Evolutionary conservation across 768 basidiomycete genomes (phyloP), one percentile per base, ranked within the genome.

Genomic region (Sistotremastrum niveocremeum): DNA sequence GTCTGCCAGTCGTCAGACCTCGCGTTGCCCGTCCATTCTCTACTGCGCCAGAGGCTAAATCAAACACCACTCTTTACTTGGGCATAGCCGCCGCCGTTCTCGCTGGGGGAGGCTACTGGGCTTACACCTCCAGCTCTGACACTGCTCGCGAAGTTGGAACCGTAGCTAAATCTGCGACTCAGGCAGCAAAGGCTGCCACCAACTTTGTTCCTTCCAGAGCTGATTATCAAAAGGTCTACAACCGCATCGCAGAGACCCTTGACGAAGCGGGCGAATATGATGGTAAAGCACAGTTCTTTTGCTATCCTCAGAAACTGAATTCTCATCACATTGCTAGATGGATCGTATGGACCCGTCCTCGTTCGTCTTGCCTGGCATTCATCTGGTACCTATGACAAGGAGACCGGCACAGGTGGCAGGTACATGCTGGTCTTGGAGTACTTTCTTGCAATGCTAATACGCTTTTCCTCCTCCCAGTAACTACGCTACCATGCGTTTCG

Each of bases 401-500:
- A 74, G 0, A 65, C 72, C 39, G 74, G 74, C 48, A 79, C 80
- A 10, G 86, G 87, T 49, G 86, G 87, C 65, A 89, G 87, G 86
- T 79, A 52, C 41, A 66, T 58, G 32, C 29, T 30, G 6, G 39
- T 37, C 37, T 36, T 34, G 10, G 8, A 40, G 20, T 28, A 31
- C 43, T 12, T 31, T 7, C 47, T 48, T 33, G 49, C 45, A 39
- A 39, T 31, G 37, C 53, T 52, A 44, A 38, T 37, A 40, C 52
- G 12, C 29, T 45, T 29, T 41, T 39, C 30, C 38, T 33, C n/a
- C 31, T 29, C 36, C 38, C 58, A 84, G 87, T 71, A 97, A 99
- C 74, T 91, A 88, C 53, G 94, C 95, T 2, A 97, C 94, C 28
- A 99, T 99, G 94, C 84, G 94, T 46, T 99, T 97, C 65, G 76